phyloP scores from a whole-genome alignment of 1,284 basidiomycete species.

The Tilletia indica region DNA sequence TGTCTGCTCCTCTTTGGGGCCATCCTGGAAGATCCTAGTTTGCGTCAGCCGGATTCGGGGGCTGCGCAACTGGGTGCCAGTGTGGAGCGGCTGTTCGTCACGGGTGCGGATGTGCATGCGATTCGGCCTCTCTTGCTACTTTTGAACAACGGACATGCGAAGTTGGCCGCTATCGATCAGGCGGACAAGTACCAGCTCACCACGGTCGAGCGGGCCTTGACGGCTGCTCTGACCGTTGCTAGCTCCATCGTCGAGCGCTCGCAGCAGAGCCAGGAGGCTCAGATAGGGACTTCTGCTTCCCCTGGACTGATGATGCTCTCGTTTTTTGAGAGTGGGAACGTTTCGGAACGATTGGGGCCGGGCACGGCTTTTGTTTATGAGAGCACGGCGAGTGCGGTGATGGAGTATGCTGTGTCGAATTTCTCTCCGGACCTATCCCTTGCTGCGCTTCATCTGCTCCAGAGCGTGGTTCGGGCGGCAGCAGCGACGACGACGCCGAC shows the following conservation, averaged over 20 bases:
- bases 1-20: neutral
- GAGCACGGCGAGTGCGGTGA: conserved; percentile 13
- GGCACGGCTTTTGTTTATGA: neutral
- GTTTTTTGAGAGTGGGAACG: conserved; percentile 2
- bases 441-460: neutral
- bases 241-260: neutral
- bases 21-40: conserved; percentile 10
- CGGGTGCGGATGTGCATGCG: neutral
- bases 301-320: neutral
- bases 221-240: neutral
- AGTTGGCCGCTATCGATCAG: neutral
- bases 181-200: neutral
- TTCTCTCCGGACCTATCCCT: neutral
- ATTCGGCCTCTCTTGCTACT: neutral
- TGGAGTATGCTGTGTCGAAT: neutral
- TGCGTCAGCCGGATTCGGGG: neutral
- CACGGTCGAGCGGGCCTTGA: neutral
- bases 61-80: neutral
- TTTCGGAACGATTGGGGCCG: neutral
- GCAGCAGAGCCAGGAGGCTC: neutral
- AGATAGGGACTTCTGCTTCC: neutral
- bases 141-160: conserved; percentile 3
- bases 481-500: neutral
- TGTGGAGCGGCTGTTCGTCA: conserved; percentile 3
- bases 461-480: neutral